A percentile compares a stretch with the other conserved stretches of the same genome.
Conservation (phyloP, 192 early-diverging fungal genomes). For the Paraglomus occultum region DNA sequence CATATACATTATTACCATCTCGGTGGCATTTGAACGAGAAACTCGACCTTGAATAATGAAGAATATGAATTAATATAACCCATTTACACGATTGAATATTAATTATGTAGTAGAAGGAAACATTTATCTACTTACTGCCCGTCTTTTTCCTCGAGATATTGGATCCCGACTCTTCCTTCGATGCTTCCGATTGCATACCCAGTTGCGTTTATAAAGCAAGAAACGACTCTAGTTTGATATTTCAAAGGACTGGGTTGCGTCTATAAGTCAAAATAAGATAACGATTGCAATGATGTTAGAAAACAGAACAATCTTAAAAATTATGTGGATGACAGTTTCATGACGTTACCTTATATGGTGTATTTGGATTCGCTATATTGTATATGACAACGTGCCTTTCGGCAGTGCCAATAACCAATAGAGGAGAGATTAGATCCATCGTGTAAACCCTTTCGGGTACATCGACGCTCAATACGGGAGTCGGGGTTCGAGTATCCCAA, state of each 20-base stretch:
- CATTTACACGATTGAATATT: not conserved
- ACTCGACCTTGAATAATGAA: conserved; percentile 50
- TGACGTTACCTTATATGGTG: conserved; percentile 63
- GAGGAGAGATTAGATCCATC: conserved; percentile 77
- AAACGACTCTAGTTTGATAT: conserved; percentile 80
- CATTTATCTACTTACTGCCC: conserved; percentile 35
- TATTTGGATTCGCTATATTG: conserved; percentile 75
- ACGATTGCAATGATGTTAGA: not conserved
- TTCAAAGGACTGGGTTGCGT: conserved; percentile 64
- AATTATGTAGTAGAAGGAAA: not conserved
- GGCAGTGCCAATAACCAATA: conserved; percentile 92
- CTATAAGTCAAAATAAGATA: conserved; percentile 1
- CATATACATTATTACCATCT: conserved; percentile 60
- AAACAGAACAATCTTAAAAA: not conserved
- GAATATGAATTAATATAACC: not conserved
- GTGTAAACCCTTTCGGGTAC: conserved; percentile 89
- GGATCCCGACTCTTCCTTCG: conserved; percentile 91
- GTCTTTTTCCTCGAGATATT: conserved; percentile 87
- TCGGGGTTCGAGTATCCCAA: conserved; percentile 85
- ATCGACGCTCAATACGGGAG: conserved; percentile 67
- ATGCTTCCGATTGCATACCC: conserved; percentile 93
- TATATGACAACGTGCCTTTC: conserved; percentile 82
- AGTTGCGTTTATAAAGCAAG: conserved; percentile 73
- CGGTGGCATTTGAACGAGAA: conserved; percentile 97
- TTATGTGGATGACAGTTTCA: not conserved